phyloP scores from a whole-genome alignment of 2,329 filamentous ascomycete species.

The Plectosphaerella cucumerina region DNA sequence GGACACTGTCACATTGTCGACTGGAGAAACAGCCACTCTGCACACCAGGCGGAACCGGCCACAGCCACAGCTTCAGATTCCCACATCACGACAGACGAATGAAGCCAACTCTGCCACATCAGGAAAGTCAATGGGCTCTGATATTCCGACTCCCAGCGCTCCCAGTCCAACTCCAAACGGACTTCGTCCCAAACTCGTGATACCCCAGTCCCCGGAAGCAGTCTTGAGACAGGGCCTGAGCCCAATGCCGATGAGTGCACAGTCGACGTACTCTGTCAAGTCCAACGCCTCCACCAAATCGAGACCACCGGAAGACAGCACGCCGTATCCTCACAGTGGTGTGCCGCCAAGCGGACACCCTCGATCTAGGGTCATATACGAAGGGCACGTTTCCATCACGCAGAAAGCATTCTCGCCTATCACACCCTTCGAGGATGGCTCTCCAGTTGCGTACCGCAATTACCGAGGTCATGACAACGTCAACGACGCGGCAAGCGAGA shows the following conservation, averaged over 20 bases:
- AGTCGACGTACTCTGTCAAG: background rate
- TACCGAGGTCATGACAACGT: background rate
- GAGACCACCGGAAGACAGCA: background rate
- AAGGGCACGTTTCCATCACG: background rate
- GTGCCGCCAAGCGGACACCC: background rate
- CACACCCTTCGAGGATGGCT: background rate
- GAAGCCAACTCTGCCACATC: background rate
- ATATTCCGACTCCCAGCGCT: background rate
- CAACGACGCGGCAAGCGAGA: no score
- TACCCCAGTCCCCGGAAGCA: background rate
- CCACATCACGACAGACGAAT: background rate
- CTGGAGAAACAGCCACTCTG: background rate
- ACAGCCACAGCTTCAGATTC: background rate
- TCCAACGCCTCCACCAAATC: background rate
- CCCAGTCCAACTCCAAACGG: background rate
- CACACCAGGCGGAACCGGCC: background rate
- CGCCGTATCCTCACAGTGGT: background rate
- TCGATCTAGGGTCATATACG: background rate
- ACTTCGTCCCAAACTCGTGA: background rate
- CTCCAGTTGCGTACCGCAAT: background rate
- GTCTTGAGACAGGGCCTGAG: background rate
- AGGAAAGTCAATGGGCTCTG: background rate
- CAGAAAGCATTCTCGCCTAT: background rate
- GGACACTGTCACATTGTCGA: background rate
- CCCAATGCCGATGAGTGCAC: background rate